A percentile compares a stretch with the other conserved stretches of the same genome.
Conservation (phyloP, 257 asterid species). For the Striga asiatica region DNA sequence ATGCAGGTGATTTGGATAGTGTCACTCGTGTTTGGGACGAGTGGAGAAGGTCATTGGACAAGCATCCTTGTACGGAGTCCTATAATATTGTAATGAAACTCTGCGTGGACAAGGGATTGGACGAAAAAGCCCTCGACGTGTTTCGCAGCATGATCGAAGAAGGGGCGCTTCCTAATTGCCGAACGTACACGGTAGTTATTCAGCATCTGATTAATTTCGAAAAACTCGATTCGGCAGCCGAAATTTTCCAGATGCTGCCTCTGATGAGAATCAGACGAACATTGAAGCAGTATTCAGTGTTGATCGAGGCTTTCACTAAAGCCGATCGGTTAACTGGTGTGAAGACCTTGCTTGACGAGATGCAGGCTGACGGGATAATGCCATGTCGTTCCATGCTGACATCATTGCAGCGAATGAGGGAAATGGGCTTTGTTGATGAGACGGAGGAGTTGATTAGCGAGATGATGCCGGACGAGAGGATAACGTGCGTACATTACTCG, state of each 20-base stretch:
- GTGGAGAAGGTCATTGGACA: constrained; percentile 53
- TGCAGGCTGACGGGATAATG: constrained; percentile 74
- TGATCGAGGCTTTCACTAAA: constrained; percentile 51
- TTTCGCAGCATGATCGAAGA: constrained; percentile 55
- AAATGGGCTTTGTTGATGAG: constrained; percentile 54
- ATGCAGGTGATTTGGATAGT: constrained; percentile 55
- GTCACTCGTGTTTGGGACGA: constrained; percentile 58
- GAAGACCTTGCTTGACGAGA: constrained; percentile 61
- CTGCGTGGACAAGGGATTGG: constrained; percentile 47
- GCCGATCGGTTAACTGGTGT: constrained; percentile 36
- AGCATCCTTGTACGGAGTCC: constrained; percentile 69
- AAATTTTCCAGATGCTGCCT: constrained; percentile 56
- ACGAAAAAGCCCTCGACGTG: constrained; percentile 50
- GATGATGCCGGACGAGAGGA: constrained; percentile 70
- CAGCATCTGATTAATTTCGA: constrained; percentile 56
- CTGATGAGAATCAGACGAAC: constrained; percentile 70
- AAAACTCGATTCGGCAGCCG: constrained; percentile 50
- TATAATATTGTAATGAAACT: constrained; percentile 73
- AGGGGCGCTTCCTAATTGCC: constrained; percentile 84
- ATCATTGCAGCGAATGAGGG: constrained; percentile 53
- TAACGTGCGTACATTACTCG: constrained; percentile 42
- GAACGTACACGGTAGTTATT: constrained; percentile 66
- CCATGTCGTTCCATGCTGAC: constrained; percentile 70
- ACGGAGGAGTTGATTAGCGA: constrained; percentile 40
- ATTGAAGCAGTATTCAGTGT: constrained; percentile 48